Base-by-base conservation (phyloP, 441 rosid species). In the Raphanus hybrid region DNA sequence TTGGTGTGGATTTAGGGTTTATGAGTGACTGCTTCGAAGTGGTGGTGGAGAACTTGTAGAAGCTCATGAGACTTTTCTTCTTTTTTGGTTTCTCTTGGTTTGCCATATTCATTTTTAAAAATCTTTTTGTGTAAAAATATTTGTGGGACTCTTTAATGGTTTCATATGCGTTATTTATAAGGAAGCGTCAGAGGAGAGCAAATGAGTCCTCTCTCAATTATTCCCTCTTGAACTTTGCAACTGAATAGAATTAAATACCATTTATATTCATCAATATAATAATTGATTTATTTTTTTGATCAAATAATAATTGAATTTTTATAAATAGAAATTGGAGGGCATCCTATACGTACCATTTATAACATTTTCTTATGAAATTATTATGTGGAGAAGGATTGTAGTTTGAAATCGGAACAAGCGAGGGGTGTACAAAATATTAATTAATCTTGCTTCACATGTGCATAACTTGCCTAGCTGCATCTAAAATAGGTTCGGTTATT, bases 31-130 rank as follows among this genome's bases (percentile, higher is more conserved):
- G 55, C 55, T 66, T 71, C 6, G 80, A 64, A 34, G 55, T 58
- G 29, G 58, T 37, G 55, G 59, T 69, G 20, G 80, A 45, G 81
- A 78, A 73, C 69, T n/a, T 78, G 74, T 78, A 78, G 70, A 78
- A 78, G 77, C 1, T 78, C 81, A 78, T 67, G 39, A 78, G 81
- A 73, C 77, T 67, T 71, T 52, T 78, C 65, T 78, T 78, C 16
- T 26, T 73, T 52, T 73, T 78, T 45, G 65, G 69, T 37, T 48
- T 78, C 74, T 73, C 81, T 78, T 60, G 77, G 5, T 72, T 72
- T 20, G 52, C 63, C 76, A 64, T 73, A 61, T 67, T 78, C 81
- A 67, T 73, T 60, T 72, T 48, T 0, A 39, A 39, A 57, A 20
- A 20, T 8, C 61, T 2, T 27, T 67, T 34, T 59, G 45, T 2